A percentile compares a stretch with the other conserved stretches of the same genome.
Conservation (phyloP, 2,329 filamentous ascomycete species). For the Colletotrichum horii region DNA sequence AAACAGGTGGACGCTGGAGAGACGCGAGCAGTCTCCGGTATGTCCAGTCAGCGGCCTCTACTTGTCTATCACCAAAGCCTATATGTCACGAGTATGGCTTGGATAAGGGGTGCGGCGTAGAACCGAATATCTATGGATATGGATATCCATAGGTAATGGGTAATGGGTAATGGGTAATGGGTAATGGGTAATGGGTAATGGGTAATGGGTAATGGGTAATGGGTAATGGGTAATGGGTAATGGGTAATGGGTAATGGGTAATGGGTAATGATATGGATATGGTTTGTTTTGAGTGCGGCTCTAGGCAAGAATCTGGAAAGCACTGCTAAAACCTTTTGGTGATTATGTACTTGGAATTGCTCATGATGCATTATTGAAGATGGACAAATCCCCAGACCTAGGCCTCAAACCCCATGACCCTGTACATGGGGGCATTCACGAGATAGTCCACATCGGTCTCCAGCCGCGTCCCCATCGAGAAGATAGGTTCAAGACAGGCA, state of each 20-base stretch:
- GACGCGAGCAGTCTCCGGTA: not conserved
- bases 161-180: not conserved
- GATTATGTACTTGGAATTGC: not conserved
- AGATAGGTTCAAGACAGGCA: too few species aligned
- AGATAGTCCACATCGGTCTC: too few species aligned
- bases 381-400: not conserved
- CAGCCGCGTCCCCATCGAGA: too few species aligned
- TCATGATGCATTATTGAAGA: not conserved
- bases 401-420: not conserved
- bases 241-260: too few species aligned
- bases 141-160: not conserved
- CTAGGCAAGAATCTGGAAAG: not conserved
- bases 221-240: too few species aligned
- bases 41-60: not conserved
- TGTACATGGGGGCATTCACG: not conserved
- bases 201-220: not conserved
- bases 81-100: not conserved
- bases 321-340: accelerated
- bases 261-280: too few species aligned
- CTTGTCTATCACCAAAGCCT: not conserved
- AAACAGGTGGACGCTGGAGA: not conserved
- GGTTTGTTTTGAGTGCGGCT: too few species aligned
- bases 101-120: too few species aligned
- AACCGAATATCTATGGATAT: not conserved
- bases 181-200: too few species aligned